A percentile compares a stretch with the other conserved stretches of the same genome.
Evolutionary conservation across 2,329 filamentous ascomycete genomes (phyloP).

Genomic region (Epichloe amarillans): DNA sequence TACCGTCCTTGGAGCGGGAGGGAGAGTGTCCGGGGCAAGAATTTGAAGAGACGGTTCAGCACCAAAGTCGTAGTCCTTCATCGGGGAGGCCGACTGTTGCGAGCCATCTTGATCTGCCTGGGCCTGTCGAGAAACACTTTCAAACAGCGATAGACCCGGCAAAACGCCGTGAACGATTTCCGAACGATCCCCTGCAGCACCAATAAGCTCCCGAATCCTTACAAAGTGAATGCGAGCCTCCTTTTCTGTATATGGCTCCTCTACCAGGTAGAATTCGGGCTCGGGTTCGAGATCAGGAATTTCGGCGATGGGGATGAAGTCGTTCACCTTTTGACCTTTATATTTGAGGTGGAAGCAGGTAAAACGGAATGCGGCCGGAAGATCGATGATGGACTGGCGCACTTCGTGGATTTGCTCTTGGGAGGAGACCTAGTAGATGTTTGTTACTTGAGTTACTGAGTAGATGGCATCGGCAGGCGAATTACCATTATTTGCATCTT

Average conservation of each 20-base stretch:
- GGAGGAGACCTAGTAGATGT: slow-evolving; percentile 55
- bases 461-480: background rate
- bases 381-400: slow-evolving; percentile 89
- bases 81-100: slow-evolving; percentile 20
- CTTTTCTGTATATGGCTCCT: slow-evolving; percentile 97
- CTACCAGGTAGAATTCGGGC: slow-evolving; percentile 68
- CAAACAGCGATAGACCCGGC: slow-evolving; percentile 76
- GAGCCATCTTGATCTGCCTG: slow-evolving; percentile 24
- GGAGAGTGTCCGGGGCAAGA: slow-evolving; percentile 54
- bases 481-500: slow-evolving; percentile 77
- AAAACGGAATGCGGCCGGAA: slow-evolving; percentile 87
- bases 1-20: slow-evolving; percentile 72
- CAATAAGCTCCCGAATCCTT: slow-evolving; percentile 81
- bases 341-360: slow-evolving; percentile 97
- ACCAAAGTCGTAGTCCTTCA: slow-evolving; percentile 67
- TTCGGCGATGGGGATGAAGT: slow-evolving; percentile 85
- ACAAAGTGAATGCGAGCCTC: slow-evolving; percentile 92
- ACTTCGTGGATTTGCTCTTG: slow-evolving; percentile 97
- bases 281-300: slow-evolving; percentile 65
- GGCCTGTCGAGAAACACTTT: slow-evolving; percentile 49
- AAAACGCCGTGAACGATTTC: slow-evolving; percentile 78
- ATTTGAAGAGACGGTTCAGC: slow-evolving; percentile 53
- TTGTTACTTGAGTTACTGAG: background rate
- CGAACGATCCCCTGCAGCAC: slow-evolving; percentile 76
- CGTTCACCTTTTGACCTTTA: slow-evolving; percentile 79